Conservation (phyloP, 306 rosid genomes). For the Vigna trinervia region DNA sequence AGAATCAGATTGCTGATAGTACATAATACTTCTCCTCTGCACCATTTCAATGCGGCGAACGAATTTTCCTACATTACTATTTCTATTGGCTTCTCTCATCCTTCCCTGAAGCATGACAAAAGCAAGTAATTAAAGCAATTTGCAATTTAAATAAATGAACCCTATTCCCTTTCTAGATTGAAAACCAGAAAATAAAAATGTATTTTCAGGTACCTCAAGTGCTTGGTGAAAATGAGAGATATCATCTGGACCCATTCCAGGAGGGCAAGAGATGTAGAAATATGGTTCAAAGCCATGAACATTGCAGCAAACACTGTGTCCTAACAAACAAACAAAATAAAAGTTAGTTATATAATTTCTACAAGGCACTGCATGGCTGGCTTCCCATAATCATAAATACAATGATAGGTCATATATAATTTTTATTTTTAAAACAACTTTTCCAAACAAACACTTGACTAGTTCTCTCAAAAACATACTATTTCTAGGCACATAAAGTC, state of each 20-base stretch:
- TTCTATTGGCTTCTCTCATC: conserved; percentile 91
- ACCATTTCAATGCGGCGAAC: conserved; percentile 82
- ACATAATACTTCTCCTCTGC: conserved; percentile 86
- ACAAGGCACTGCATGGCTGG: neutral
- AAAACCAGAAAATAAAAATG: neutral
- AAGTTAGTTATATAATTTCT: conserved; percentile 32
- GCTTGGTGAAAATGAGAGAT: conserved; percentile 70
- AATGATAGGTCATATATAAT: conserved; percentile 1
- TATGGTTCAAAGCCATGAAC: conserved; percentile 98
- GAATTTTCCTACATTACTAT: conserved; percentile 68
- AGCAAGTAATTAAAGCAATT: conserved; percentile 34
- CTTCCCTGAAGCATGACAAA: conserved; percentile 60
- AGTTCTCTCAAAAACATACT: conserved; percentile 1
- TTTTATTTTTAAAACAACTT: conserved; percentile 1
- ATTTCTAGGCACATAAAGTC: conserved; percentile 4
- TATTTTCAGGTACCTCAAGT: conserved; percentile 72
- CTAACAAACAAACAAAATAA: conserved; percentile 53
- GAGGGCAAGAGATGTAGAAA: conserved; percentile 84
- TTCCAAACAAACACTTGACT: conserved; percentile 28
- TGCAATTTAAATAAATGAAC: conserved; percentile 2
- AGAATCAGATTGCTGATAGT: conserved; percentile 79
- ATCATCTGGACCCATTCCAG: conserved; percentile 96
- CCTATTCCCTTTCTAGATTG: neutral
- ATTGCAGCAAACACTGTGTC: conserved; percentile 91
- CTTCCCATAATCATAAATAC: neutral